Percentiles rank a stretch among this genome's conserved stretches.
Evolutionary conservation across 805 yeast genomes (phyloP).

Genomic region (Yueomyces sp.): DNA sequence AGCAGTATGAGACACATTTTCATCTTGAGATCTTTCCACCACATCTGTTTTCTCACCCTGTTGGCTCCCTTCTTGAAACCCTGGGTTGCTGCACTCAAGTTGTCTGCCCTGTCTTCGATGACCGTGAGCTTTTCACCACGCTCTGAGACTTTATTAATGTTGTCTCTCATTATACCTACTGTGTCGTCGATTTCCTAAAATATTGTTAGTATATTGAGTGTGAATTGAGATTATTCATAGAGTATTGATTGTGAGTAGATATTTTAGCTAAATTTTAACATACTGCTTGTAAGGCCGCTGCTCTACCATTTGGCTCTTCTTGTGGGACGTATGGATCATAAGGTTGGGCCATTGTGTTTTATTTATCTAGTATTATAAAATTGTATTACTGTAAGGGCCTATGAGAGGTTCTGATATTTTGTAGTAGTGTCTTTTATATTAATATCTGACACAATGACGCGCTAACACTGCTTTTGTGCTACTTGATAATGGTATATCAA

Average conservation of each 20-base stretch:
- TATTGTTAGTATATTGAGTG: background rate
- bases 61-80: slow-evolving; percentile 94
- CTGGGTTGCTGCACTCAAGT: slow-evolving; percentile 79
- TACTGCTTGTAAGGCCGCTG: slow-evolving; percentile 66
- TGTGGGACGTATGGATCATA: slow-evolving; percentile 54
- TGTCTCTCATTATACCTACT: slow-evolving; percentile 97
- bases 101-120: slow-evolving; percentile 83
- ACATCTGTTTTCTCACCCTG: slow-evolving; percentile 93
- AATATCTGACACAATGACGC: too few species aligned
- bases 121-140: slow-evolving; percentile 83
- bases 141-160: slow-evolving; percentile 87
- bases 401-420: too few species aligned
- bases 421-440: too few species aligned
- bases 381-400: too few species aligned
- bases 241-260: background rate
- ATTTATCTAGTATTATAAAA: too few species aligned
- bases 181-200: slow-evolving; percentile 79
- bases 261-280: background rate
- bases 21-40: slow-evolving; percentile 97
- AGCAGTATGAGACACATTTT: slow-evolving; percentile 74
- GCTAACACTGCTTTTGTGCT: too few species aligned
- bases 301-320: slow-evolving; percentile 20
- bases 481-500: too few species aligned
- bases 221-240: too few species aligned
- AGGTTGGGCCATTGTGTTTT: slow-evolving; percentile 25